phyloP scores from a whole-genome alignment of 177 flowering plant species.

The Vitis hybrid region DNA sequence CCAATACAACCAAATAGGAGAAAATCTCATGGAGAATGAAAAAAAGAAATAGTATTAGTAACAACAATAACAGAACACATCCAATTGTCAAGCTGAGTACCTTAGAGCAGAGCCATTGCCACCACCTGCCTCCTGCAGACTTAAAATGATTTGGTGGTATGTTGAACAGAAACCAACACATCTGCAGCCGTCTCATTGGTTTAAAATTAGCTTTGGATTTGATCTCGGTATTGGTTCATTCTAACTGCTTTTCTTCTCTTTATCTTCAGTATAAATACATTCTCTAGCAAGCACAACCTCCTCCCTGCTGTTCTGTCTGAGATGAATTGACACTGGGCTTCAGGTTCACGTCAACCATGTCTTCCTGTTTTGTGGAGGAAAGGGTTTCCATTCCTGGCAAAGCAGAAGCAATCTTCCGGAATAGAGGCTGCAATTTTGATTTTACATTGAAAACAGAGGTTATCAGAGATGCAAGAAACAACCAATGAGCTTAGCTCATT shows the following conservation, averaged over 20 bases:
- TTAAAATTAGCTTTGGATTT: too few relatives aligned
- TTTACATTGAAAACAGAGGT: not conserved
- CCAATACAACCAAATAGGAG: too few relatives aligned
- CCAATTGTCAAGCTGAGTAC: too few relatives aligned
- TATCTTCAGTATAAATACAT: not conserved
- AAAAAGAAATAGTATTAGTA: too few relatives aligned
- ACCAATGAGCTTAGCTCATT: not conserved
- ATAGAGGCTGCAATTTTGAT: constrained; percentile 54
- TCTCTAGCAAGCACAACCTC: constrained; percentile 72
- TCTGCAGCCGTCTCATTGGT: too few relatives aligned
- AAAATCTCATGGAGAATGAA: too few relatives aligned
- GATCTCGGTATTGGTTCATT: too few relatives aligned
- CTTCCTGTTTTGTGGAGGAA: constrained; percentile 76
- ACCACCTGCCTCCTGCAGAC: not conserved
- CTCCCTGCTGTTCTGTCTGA: constrained; percentile 64
- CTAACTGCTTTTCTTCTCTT: not conserved
- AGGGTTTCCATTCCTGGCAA: constrained; percentile 84
- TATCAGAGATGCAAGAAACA: not conserved
- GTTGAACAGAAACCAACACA: too few relatives aligned
- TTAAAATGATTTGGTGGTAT: not conserved
- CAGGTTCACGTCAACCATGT: constrained; percentile 83
- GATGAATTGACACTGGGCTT: constrained; percentile 50
- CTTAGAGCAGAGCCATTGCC: not conserved
- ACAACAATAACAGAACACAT: too few relatives aligned
- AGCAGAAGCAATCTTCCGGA: constrained; percentile 78